Evolutionary conservation across 2,329 filamentous ascomycete genomes (phyloP).

Genomic region (Rhynchosporium graminicola): DNA sequence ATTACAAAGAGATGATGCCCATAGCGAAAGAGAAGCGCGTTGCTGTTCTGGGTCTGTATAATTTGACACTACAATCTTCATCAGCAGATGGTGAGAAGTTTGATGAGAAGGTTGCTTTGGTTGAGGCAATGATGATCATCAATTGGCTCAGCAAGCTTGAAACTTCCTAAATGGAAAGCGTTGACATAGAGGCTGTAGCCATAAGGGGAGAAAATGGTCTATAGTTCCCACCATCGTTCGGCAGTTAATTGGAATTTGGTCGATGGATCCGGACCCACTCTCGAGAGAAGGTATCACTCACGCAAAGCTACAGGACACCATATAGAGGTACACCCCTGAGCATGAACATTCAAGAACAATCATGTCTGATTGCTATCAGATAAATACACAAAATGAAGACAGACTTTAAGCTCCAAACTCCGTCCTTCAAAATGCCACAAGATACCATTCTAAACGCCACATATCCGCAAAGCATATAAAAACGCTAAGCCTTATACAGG

Average conservation of each 20-base stretch:
- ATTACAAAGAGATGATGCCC: constrained; percentile 40
- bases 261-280: not conserved
- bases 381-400: constrained; percentile 7
- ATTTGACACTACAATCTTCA: constrained; percentile 45
- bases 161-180: constrained; percentile 28
- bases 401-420: constrained; percentile 16
- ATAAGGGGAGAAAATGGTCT: not conserved
- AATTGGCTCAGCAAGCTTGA: constrained; percentile 43
- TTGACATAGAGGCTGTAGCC: not conserved
- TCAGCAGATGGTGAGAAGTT: constrained; percentile 44
- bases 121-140: constrained; percentile 44
- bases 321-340: not conserved
- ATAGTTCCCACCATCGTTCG: too few species aligned
- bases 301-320: not conserved
- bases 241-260: too few species aligned
- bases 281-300: not conserved
- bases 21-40: constrained; percentile 42
- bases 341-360: not conserved
- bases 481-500: constrained; percentile 76
- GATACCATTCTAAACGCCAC: constrained; percentile 18
- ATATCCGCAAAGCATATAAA: constrained; percentile 13
- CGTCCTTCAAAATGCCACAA: constrained; percentile 16
- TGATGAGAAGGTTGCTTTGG: constrained; percentile 44
- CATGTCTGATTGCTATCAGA: not conserved
- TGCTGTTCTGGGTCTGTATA: constrained; percentile 47